Base-by-base conservation (phyloP, 2,329 filamentous ascomycete genomes). In the Emericellopsis cladophorae region DNA sequence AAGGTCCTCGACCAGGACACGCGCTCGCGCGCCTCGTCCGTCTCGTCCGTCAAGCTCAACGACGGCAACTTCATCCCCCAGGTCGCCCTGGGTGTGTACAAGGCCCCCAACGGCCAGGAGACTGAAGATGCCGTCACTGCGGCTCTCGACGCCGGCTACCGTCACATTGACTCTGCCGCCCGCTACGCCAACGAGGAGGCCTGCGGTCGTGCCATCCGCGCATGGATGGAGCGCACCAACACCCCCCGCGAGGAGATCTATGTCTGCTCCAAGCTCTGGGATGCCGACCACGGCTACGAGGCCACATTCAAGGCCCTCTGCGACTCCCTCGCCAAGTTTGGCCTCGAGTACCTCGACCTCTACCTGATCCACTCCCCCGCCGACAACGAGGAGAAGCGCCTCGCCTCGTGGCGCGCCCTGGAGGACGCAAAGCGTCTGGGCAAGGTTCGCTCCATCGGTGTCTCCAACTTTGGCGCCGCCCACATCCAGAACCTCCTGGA, bases 391-490 rank as follows among this genome's bases (percentile, higher is more conserved):
- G 60, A 71, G 51, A 76, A 74, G 22, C 69, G 84, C 6, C 56
- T 81, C 39, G 77, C 81, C 39, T 82, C 79, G 51, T 89, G 84
- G 83, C 69, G 65, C 48, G 84, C 84, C 42, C 56, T 76, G 14
- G 42, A 83, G 55, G 76, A 73, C 18, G 78, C 87, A 66, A 68
- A 78, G 55, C 68, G 69, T 31, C 68, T 74, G 2, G 80, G 81
- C 48, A 76, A 76, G 52, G 77, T 79, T 42, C 70, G 65, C 46
- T 74, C 78, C 38, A 85, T 90, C 49, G 84, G 85, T 39, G 79
- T 90, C 24, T 84, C 79, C 51, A 90, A 90, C 66, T 89, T 82
- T 55, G 84, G 84, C 0, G 73, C 84, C 37, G 53, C 58, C n/a
- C 62, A 79, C 49, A 56, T 80, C 14, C 67, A 76, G 56, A 53